Conservation (phyloP, 1,284 basidiomycete genomes). For the Irpex sp. region DNA sequence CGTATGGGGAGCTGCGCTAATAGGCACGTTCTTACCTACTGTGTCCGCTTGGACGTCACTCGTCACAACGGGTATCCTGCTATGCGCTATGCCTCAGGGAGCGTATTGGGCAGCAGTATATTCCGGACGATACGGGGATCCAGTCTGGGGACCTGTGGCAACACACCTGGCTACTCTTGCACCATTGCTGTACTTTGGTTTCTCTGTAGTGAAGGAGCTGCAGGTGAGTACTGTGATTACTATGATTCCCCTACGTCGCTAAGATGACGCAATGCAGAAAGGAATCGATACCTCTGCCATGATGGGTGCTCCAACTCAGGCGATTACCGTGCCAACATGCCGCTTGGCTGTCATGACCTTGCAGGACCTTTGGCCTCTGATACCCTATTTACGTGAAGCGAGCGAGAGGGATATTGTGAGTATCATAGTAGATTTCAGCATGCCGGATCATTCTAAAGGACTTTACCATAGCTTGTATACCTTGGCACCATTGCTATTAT, state of each 20-base stretch:
- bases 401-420: conserved; percentile 21
- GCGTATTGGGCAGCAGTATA: conserved; percentile 60
- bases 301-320: conserved; percentile 17
- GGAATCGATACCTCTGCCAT: conserved; percentile 15
- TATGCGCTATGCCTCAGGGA: conserved; percentile 55
- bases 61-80: conserved; percentile 39
- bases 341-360: conserved; percentile 27
- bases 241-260: not conserved
- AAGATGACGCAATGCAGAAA: conserved; percentile 5
- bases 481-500: conserved; percentile 9
- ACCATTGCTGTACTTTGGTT: conserved; percentile 49
- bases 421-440: not conserved
- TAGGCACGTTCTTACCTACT: conserved; percentile 35
- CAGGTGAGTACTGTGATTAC: conserved; percentile 33
- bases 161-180: conserved; percentile 54
- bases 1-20: conserved; percentile 34
- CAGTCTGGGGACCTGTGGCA: conserved; percentile 53
- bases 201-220: conserved; percentile 38
- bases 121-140: conserved; percentile 48
- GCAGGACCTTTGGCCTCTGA: conserved; percentile 26
- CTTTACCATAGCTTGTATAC: conserved; percentile 2
- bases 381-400: conserved; percentile 15
- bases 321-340: conserved; percentile 26
- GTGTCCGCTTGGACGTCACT: conserved; percentile 27
- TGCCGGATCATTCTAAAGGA: not conserved